Evolutionary conservation across 306 rosid species (phyloP), one percentile per base, ranked within the genome.

Genomic region (Sesbania bispinosa): DNA sequence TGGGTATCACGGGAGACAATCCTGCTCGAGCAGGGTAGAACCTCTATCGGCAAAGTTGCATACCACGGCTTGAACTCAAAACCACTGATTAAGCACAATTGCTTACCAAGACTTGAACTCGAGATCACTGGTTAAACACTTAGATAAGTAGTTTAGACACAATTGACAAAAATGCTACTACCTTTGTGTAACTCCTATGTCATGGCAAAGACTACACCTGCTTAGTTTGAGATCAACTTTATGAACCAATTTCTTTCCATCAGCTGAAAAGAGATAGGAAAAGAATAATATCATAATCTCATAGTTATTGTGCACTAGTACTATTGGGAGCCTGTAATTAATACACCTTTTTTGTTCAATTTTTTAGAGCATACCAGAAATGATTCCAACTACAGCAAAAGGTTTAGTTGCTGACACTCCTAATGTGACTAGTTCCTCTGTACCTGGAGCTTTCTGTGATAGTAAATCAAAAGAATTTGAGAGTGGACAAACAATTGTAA

Each of bases 111-210:
- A n/a, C n/a, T n/a, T n/a, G n/a, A n/a, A n/a, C n/a, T n/a, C n/a
- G n/a, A n/a, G n/a, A n/a, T n/a, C n/a, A n/a, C n/a, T n/a, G n/a
- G n/a, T n/a, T n/a, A n/a, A n/a, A n/a, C 11, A 76, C 42, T 41
- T 26, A 46, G 30, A 32, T 35, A 21, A 61, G 16, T 48, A 54
- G 4, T 19, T 10, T 18, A 11, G n/a, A 23, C 30, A 41, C 14
- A 15, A 38, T 53, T 27, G 21, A 29, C 9, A 35, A 60, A 0
- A 47, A 23, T 43, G 42, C 2, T 1, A 1, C 13, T 84, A 89
- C 96, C 88, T 89, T n/a, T 78, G 51, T 15, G 96, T 88, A 30
- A 86, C 79, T 7, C 95, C 87, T 8, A 88, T 30, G 2, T 92
- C 96, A 80, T 89, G 96, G 75, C 69, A 71, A 48, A 89, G 63